Evolutionary conservation across 1,139 yeast genomes (phyloP).

Genomic region (Candida smagusa): DNA sequence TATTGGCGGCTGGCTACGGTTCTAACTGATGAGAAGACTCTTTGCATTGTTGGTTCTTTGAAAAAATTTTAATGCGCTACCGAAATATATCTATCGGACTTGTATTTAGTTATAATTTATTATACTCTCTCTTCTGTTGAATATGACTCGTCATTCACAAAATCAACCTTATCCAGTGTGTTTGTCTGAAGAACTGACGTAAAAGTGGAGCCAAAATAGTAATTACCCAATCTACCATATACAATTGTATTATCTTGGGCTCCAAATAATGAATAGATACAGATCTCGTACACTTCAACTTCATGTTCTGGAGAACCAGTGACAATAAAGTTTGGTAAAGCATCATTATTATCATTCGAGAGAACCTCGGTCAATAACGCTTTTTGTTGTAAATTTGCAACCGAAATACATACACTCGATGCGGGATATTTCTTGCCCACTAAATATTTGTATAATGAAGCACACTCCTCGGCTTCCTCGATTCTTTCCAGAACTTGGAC

Average conservation of each 20-base stretch:
- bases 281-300: slow-evolving; percentile 11
- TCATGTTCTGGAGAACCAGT: slow-evolving; percentile 4
- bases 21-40: slow-evolving; percentile 27
- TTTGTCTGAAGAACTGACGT: slow-evolving; percentile 6
- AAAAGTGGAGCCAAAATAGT: slow-evolving; percentile 10
- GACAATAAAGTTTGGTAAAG: slow-evolving; percentile 10
- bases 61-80: too few relatives aligned
- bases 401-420: slow-evolving; percentile 37
- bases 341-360: slow-evolving; percentile 8
- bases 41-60: slow-evolving; percentile 22
- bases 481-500: slow-evolving; percentile 33
- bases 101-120: background rate
- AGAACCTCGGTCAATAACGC: slow-evolving; percentile 22
- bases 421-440: slow-evolving; percentile 43
- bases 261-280: slow-evolving; percentile 14
- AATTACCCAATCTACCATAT: slow-evolving; percentile 12
- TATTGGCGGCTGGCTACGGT: slow-evolving; percentile 18
- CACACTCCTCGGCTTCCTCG: slow-evolving; percentile 55
- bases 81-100: too few relatives aligned
- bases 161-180: slow-evolving; percentile 8
- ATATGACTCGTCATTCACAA: slow-evolving; percentile 9
- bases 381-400: slow-evolving; percentile 38
- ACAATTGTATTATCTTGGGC: slow-evolving; percentile 6
- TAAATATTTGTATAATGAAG: slow-evolving; percentile 47
- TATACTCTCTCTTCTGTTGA: background rate